Percentiles rank a stretch among this genome's conserved stretches.
phyloP scores from a whole-genome alignment of 805 yeast species.

The Komagataella populi region DNA sequence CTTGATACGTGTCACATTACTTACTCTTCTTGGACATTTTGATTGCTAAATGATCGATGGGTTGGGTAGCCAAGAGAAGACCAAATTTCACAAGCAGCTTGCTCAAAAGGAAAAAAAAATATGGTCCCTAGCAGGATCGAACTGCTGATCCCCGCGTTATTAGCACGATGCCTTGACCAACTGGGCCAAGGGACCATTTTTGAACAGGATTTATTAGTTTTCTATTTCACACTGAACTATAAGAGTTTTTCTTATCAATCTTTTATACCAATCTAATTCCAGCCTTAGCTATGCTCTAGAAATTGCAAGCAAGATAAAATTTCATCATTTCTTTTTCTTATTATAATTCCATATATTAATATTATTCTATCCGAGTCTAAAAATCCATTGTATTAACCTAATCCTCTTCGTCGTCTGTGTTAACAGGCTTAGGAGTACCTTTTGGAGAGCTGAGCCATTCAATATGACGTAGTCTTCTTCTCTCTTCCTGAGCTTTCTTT shows the following conservation, averaged over 20 bases:
- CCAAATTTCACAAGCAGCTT: background rate
- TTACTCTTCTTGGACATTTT: background rate
- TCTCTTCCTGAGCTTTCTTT: conserved; percentile 78
- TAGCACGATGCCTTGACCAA: conserved; percentile 32
- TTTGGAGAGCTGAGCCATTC: conserved; percentile 95
- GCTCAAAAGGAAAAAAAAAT: background rate
- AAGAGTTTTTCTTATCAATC: too few species aligned
- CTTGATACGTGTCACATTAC: background rate
- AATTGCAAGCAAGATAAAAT: too few species aligned
- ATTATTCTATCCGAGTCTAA: background rate
- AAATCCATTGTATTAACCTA: conserved; percentile 1
- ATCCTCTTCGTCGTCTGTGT: conserved; percentile 84
- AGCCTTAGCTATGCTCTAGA: too few species aligned
- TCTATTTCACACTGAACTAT: background rate
- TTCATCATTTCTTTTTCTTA: too few species aligned
- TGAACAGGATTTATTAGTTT: background rate
- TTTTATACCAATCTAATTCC: too few species aligned
- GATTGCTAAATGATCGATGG: background rate
- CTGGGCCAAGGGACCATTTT: conserved; percentile 24
- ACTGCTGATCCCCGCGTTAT: conserved; percentile 59
- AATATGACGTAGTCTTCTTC: conserved; percentile 87
- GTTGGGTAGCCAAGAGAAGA: background rate
- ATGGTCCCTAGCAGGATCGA: conserved; percentile 82
- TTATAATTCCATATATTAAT: background rate
- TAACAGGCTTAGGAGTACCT: conserved; percentile 93